Percentiles rank a stretch among this genome's conserved stretches.
Evolutionary conservation across 148 eudicot species (phyloP).

Genomic region (Persicaria maculosa): DNA sequence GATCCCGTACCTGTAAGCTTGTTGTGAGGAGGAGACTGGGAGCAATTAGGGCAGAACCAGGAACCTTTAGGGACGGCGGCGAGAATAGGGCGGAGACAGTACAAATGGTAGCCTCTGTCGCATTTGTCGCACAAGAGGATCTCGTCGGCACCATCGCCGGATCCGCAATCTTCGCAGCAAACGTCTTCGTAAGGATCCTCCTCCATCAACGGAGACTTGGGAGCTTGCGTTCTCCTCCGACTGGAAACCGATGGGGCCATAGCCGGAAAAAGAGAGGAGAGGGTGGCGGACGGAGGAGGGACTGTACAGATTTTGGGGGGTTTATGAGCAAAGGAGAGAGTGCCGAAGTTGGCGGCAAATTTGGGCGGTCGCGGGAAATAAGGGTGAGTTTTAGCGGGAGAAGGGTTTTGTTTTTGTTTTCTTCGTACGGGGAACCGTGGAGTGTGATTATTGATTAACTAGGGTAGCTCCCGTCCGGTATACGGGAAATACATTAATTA

Average conservation of each 20-base stretch:
- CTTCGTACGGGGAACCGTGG: too few species aligned
- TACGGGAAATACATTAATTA: too few species aligned
- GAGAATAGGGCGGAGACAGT: constrained; percentile 74
- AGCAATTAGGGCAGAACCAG: constrained; percentile 77
- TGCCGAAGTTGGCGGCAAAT: neutral
- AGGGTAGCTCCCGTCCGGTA: too few species aligned
- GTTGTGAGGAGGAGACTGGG: constrained; percentile 12
- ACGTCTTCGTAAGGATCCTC: constrained; percentile 26
- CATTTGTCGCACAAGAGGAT: constrained; percentile 71
- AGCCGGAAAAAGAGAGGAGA: neutral
- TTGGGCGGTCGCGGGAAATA: neutral
- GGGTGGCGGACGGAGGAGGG: neutral
- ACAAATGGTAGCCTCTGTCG: constrained; percentile 72
- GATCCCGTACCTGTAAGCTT: constrained; percentile 33
- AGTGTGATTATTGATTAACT: too few species aligned
- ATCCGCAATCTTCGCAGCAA: constrained; percentile 63
- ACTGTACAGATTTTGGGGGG: neutral
- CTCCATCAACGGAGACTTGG: constrained; percentile 30
- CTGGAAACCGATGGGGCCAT: neutral
- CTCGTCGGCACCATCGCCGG: constrained; percentile 55
- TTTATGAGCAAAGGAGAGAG: neutral
- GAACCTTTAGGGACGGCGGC: constrained; percentile 54
- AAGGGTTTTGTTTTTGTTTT: neutral
- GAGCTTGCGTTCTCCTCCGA: constrained; percentile 13
- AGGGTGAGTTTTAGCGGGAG: constrained; percentile 6